Evolutionary conservation across 805 yeast genomes (phyloP), one percentile per base, ranked within the genome.

Genomic region (Jamesozyma spencerorum): DNA sequence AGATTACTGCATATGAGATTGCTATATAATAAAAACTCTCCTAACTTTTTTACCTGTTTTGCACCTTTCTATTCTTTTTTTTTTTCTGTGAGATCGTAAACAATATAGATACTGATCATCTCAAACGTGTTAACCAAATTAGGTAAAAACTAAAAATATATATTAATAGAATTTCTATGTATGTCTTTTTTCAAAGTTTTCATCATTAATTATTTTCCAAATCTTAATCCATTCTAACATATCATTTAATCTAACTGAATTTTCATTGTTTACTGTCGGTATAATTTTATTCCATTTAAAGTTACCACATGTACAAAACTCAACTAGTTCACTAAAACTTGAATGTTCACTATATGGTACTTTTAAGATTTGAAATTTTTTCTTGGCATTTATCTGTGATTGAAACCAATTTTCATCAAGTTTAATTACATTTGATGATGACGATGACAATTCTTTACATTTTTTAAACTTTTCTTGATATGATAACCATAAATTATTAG

Each of bases 301-400:
- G 6, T 27, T 18, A 29, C 36, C 37, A 18, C 70, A 61, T 2
- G 72, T 63, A 18, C 81, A 73, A 54, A 90, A 85, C 40, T 71
- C 69, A 11, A 80, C 69, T 30, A 92, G 66, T 53, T 92, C 98
- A 30, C 82, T 65, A 52, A 79, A 90, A 42, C 95, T 85, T 10
- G 95, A 85, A 63, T 92, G 98, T 55, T 92, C 98, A 53, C 94
- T 81, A 54, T 92, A 92, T 0, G 98, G 97, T 1, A 88, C 74
- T 10, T 72, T 60, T 49, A 80, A 79, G 1, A 77, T 65, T 36
- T 77, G 71, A 38, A 66, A 58, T 32, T 58, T 49, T 24, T 36
- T 39, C n/a, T 29, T 27, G 10, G n/a, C 17, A n/a, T 35, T 29
- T 6, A 41, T 18, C 38, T 66, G 68, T 45, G 39, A 53, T 51